phyloP scores from a whole-genome alignment of 1,139 yeast genomes.

The Kodamaea alishanica region DNA sequence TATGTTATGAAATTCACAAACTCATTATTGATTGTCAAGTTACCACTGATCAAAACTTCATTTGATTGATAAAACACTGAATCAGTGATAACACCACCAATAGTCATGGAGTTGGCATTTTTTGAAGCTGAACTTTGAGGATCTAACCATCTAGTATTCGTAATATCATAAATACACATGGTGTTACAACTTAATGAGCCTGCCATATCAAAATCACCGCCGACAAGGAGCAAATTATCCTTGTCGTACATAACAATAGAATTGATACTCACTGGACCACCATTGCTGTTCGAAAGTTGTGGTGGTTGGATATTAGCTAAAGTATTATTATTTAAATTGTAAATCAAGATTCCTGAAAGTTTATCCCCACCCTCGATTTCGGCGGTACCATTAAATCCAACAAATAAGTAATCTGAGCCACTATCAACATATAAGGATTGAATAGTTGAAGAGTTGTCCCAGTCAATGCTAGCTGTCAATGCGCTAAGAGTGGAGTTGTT shows the following conservation, averaged over 20 bases:
- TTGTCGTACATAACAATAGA: conserved; percentile 52
- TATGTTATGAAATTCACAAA: conserved; percentile 46
- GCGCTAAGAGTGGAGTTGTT: conserved; percentile 20
- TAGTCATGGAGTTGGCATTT: conserved; percentile 23
- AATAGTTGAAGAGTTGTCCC: conserved; percentile 34
- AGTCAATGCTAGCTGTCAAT: conserved; percentile 29
- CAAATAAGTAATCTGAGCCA: conserved; percentile 34
- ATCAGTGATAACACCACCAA: conserved; percentile 54
- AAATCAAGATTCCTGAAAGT: conserved; percentile 49
- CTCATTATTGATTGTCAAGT: conserved; percentile 40
- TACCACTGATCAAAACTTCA: conserved; percentile 61
- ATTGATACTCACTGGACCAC: conserved; percentile 39
- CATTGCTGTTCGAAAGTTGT: conserved; percentile 26
- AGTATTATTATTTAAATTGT: conserved; percentile 41
- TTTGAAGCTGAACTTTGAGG: conserved; percentile 37
- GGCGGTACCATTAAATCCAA: conserved; percentile 52
- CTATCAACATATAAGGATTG: conserved; percentile 43
- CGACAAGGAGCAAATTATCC: conserved; percentile 57
- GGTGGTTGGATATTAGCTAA: conserved; percentile 50
- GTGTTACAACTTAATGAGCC: conserved; percentile 59
- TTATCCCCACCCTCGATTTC: conserved; percentile 18
- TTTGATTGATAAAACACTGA: conserved; percentile 51
- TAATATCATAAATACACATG: conserved; percentile 65
- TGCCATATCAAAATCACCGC: conserved; percentile 68
- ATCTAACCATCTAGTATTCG: conserved; percentile 51